Evolutionary conservation across 805 yeast genomes (phyloP), one percentile per base, ranked within the genome.

Genomic region (Dipodascus geniculatus): DNA sequence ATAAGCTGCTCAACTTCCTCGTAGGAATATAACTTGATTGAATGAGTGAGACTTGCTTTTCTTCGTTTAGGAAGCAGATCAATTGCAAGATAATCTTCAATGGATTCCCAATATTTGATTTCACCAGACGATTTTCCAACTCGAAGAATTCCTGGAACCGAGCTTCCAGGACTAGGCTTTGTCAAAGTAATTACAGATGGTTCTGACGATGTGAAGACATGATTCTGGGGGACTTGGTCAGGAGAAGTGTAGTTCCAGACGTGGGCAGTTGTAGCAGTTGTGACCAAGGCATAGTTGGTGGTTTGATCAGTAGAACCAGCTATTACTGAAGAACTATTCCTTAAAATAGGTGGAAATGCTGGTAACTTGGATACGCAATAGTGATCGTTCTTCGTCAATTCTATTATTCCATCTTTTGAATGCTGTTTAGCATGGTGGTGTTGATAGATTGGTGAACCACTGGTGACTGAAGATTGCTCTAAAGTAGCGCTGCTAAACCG

Each of bases 241-340:
- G 77, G 76, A 0, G 88, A 77, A 53, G 73, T 71, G 63, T 82
- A 84, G 53, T 77, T 73, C 90, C 95, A 89, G 3, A 83, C 82
- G 60, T 78, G 74, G 20, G 84, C 74, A 35, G 78, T 71, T 22
- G 73, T 67, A n/a, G 71, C 73, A 16, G 79, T 73, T 2, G 78
- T 67, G 2, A 76, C 71, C 24, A 81, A 65, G 0, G 83, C 80
- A 61, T 71, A 76, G 42, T 70, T 71, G 9, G 83, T 72, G 17
- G 58, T 59, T 44, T 73, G 67, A 60, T 81, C 83, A 4, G 78
- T 59, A 57, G 70, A 68, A 0, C 80, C 84, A 55, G 70, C 71
- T 49, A 51, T 42, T 31, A 24, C 57, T 19, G 48, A 44, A n/a
- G 3, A 50, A 35, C 17, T 24, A 14, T 28, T 66, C 11, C 52